A percentile compares a stretch with the other conserved stretches of the same genome.
These are phyloP conservation scores for Trichothecium roseum DNA, from an alignment of 2,329 filamentous ascomycete genomes.

Conservation along the genomic window DNA sequence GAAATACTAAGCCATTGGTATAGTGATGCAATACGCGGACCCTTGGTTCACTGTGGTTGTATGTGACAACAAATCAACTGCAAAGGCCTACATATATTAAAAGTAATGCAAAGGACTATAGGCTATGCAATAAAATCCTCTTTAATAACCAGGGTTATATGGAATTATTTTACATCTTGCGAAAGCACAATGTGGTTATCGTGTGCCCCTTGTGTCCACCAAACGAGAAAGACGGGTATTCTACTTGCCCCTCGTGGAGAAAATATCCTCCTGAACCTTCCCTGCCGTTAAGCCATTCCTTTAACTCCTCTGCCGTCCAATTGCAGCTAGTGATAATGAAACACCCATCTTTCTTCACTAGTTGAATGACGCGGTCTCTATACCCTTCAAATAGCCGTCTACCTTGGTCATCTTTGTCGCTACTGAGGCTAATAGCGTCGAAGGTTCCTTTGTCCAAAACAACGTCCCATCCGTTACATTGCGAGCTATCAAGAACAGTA, in stretches of 20 bases:
- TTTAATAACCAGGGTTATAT: too few relatives aligned
- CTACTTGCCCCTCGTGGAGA: conserved; percentile 54
- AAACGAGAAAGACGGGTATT: conserved; percentile 82
- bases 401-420: conserved; percentile 40
- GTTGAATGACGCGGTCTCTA: conserved; percentile 50
- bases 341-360: conserved; percentile 62
- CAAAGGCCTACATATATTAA: too few relatives aligned
- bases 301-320: conserved; percentile 87
- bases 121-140: too few relatives aligned
- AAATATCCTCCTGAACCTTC: conserved; percentile 28
- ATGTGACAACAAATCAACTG: too few relatives aligned
- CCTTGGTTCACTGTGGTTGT: too few relatives aligned
- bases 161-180: conserved; percentile 20
- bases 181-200: conserved; percentile 79
- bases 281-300: conserved; percentile 59
- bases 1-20: too few relatives aligned
- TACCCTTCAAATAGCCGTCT: conserved; percentile 67
- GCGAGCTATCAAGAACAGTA: conserved; percentile 18
- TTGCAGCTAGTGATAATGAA: conserved; percentile 93
- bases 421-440: conserved; percentile 77
- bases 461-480: conserved; percentile 62
- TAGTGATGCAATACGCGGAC: too few relatives aligned
- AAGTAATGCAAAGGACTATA: too few relatives aligned
- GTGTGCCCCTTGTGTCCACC: conserved; percentile 81
- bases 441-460: conserved; percentile 98